Base-by-base conservation (phyloP, 192 early-diverging fungal genomes). In the Gamsiella multidivaricata region DNA sequence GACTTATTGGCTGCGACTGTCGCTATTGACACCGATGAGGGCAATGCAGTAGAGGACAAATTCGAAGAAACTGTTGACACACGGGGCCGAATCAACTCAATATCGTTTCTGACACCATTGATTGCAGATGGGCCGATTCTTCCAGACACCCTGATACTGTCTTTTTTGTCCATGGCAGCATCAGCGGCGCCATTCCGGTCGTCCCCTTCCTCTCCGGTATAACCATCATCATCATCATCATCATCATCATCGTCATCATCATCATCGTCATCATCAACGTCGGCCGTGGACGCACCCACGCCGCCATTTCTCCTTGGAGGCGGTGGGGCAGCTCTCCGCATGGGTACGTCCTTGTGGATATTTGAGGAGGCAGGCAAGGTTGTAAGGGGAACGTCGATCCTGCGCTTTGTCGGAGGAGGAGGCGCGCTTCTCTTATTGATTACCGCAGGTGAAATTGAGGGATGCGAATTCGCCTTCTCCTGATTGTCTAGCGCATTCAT, bases 261-360 rank as follows among this genome's bases (percentile, higher is more conserved):
- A 28, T 34, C 58, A 29, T 76, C 65, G 26, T 64, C 62, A 32
- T 73, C 62, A 36, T 50, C 55, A 5, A 33, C 36, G 3, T 58
- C 69, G 28, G 33, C 45, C 41, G 14, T 22, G 31, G 31, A 12
- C 9, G 46, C 34, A 7, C n/a, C 59, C 32, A 33, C 31, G 42
- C n/a, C 26, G 22, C 29, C 33, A 14, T 46, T 39, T 28, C 20
- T 54, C 14, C 31, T 52, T 12, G 74, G 74, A 18, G 74, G 74
- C 6, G 74, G 65, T 15, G 74, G 74, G 31, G 74, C 65, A 20
- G 74, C 59, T 69, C 65, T 25, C 23, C 74, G 37, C 1, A 37
- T 28, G 5, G 59, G 11, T 14, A 46, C 65, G 20, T 60, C 65
- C 34, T 67, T 59, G 28, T 78, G 54, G 15, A 78, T 63, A 11